These are phyloP conservation scores for Salix brachista DNA, from an alignment of 345 rosid genomes.

Conservation along the genomic window DNA sequence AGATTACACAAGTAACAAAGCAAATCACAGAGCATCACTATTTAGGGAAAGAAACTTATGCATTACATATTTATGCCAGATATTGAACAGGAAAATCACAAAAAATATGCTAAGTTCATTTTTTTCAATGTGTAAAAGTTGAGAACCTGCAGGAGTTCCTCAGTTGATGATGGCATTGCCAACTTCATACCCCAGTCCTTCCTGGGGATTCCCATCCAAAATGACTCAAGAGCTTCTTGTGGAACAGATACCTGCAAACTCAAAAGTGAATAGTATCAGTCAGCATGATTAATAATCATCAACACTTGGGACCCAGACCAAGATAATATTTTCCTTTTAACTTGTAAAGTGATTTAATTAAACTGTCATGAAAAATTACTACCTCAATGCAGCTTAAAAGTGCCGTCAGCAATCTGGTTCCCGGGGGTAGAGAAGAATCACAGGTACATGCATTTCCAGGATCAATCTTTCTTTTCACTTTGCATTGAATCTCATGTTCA, in stretches of 20 bases:
- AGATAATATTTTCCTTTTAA: not conserved
- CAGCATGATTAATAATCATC: not conserved
- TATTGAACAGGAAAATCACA: not conserved
- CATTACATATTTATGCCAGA: not conserved
- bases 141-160: conserved; percentile 76
- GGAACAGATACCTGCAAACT: conserved; percentile 63
- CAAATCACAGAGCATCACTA: not conserved
- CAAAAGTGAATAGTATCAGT: not conserved
- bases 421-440: conserved; percentile 60
- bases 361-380: conserved; percentile 3
- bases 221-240: conserved; percentile 68
- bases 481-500: conserved; percentile 42
- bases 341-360: not conserved
- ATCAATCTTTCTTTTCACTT: conserved; percentile 39
- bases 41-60: not conserved
- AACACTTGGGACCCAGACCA: not conserved
- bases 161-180: conserved; percentile 51
- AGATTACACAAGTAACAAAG: not conserved
- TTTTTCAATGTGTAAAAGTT: not conserved
- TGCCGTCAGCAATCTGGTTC: conserved; percentile 69
- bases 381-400: conserved; percentile 74
- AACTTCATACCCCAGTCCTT: conserved; percentile 59
- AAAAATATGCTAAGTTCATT: not conserved
- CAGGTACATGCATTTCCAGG: conserved; percentile 18
- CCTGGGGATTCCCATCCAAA: conserved; percentile 60